phyloP scores from a whole-genome alignment of 345 rosid genomes.

The Aethionema arabicum region DNA sequence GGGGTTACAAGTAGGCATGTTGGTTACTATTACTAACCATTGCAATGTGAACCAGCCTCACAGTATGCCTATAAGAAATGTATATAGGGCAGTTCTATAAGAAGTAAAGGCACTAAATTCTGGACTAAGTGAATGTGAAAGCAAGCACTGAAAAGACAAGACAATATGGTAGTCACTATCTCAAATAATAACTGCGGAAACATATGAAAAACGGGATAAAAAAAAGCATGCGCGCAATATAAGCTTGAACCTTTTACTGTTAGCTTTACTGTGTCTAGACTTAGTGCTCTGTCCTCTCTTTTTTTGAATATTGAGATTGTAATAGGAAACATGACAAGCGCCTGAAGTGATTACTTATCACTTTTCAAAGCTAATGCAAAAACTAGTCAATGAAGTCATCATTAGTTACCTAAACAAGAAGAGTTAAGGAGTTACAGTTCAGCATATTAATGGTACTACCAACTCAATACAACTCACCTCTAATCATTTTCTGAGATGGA shows the following conservation, averaged over 20 bases:
- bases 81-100: background rate
- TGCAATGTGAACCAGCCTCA: constrained; percentile 3
- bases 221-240: constrained; percentile 30
- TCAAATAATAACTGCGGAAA: constrained; percentile 1
- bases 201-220: background rate
- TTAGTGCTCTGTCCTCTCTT: constrained; percentile 25
- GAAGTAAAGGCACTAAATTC: background rate
- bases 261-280: constrained; percentile 25
- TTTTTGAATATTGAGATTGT: constrained; percentile 9
- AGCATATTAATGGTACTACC: constrained; percentile 16
- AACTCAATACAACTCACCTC: background rate
- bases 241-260: constrained; percentile 16
- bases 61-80: background rate
- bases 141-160: constrained; percentile 4
- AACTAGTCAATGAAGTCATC: constrained; percentile 23
- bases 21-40: background rate
- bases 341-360: constrained; percentile 15
- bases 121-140: background rate
- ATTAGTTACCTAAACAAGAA: constrained; percentile 10
- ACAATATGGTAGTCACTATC: constrained; percentile 9
- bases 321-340: constrained; percentile 19
- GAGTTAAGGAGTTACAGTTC: constrained; percentile 9
- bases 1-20: too few relatives aligned
- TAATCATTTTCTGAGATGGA: constrained; percentile 18
- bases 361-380: constrained; percentile 14